Conservation (phyloP, 2,329 filamentous ascomycete species). For the Penicillium thymicola region DNA sequence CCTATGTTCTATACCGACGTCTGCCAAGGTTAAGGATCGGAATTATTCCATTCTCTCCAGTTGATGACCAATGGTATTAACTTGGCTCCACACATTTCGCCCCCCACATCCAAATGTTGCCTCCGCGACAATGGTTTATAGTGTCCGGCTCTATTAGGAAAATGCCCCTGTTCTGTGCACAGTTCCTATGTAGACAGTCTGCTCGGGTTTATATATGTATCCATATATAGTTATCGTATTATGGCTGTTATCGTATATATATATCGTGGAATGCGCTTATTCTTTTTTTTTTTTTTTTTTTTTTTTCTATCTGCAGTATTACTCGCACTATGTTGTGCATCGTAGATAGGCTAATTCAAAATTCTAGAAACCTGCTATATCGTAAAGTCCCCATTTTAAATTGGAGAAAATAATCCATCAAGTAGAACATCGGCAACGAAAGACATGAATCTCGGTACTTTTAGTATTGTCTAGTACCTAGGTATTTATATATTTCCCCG, state of each 20-base stretch:
- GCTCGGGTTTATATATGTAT: too few species aligned
- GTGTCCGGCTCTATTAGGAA: not conserved
- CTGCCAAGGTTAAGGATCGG: not conserved
- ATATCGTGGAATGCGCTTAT: not conserved
- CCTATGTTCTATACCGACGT: not conserved
- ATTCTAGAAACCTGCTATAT: too few species aligned
- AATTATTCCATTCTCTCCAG: not conserved
- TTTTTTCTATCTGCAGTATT: not conserved
- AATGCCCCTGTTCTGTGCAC: not conserved
- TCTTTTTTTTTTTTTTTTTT: too few species aligned
- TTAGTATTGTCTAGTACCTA: not conserved
- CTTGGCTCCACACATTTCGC: not conserved
- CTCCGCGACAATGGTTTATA: not conserved
- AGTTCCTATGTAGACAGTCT: not conserved
- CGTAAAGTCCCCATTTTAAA: too few species aligned
- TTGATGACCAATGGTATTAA: not conserved
- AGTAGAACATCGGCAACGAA: not conserved
- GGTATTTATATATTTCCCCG: not conserved
- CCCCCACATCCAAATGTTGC: not conserved
- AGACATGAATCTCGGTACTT: not conserved
- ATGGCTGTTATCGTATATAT: not conserved
- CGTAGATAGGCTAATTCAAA: not conserved
- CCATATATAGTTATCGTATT: not conserved
- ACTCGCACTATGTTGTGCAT: not conserved
- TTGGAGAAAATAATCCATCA: not conserved